A percentile compares a stretch with the other conserved stretches of the same genome.
phyloP scores from a whole-genome alignment of 2,329 filamentous ascomycete genomes.

The Xylariaceae sp. region DNA sequence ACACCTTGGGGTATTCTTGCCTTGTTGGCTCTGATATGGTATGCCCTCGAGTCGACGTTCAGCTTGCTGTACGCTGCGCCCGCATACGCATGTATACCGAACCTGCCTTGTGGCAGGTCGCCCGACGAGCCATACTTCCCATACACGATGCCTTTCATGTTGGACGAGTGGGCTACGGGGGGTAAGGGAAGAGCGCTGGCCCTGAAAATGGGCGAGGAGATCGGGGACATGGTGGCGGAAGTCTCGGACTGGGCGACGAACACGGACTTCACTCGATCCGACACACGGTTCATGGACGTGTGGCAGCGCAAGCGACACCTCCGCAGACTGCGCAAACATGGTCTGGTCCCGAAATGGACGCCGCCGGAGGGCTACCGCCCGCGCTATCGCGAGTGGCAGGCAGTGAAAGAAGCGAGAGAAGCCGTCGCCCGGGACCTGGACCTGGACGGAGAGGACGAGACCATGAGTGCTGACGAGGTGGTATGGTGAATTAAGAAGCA shows the following conservation, averaged over 20 bases:
- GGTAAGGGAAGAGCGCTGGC: conserved; percentile 41
- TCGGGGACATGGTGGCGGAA: conserved; percentile 44
- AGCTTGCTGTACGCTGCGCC: conserved; percentile 52
- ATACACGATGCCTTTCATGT: conserved; percentile 54
- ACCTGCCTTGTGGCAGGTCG: conserved; percentile 48
- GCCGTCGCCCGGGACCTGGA: conserved; percentile 36
- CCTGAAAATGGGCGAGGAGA: conserved; percentile 37
- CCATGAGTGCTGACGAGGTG: conserved; percentile 31
- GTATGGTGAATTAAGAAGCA: conserved; percentile 15
- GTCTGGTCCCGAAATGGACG: conserved; percentile 34
- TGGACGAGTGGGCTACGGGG: conserved; percentile 56
- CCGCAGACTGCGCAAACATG: conserved; percentile 46
- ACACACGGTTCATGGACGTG: conserved; percentile 40
- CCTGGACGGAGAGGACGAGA: conserved; percentile 34
- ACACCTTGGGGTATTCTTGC: conserved; percentile 44
- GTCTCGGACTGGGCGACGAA: conserved; percentile 41
- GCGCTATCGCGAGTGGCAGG: conserved; percentile 42
- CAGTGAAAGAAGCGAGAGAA: conserved; percentile 36
- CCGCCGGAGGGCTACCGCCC: conserved; percentile 37
- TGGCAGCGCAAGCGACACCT: conserved; percentile 44
- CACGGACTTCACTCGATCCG: conserved; percentile 39
- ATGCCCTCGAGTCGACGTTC: conserved; percentile 46
- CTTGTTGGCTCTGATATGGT: conserved; percentile 47
- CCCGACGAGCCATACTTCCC: conserved; percentile 56
- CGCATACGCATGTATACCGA: conserved; percentile 38